phyloP scores from a whole-genome alignment of 129 eudicot species.

The Flaveria trinervia region DNA sequence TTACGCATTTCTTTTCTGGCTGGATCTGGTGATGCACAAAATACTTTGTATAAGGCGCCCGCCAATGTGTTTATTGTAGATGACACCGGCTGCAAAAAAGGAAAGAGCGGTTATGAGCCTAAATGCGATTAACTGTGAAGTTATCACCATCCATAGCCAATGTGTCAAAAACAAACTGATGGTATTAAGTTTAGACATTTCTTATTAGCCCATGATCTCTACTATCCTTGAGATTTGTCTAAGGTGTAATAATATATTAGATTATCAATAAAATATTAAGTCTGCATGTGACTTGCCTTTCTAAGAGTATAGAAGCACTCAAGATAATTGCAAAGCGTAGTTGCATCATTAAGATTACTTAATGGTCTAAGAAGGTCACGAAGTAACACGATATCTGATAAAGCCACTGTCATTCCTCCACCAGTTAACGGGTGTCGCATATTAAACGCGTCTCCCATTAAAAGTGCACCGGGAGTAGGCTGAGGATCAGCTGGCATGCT shows the following conservation, averaged over 20 bases:
- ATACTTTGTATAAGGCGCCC: conserved; percentile 56
- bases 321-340: conserved; percentile 54
- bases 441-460: conserved; percentile 77
- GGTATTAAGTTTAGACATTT: not conserved
- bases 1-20: conserved; percentile 61
- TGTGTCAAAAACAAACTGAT: not conserved
- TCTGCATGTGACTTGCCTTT: conserved; percentile 46
- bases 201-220: not conserved
- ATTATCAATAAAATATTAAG: not conserved
- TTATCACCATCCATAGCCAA: not conserved
- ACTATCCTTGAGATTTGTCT: too few species aligned
- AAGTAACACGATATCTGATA: conserved; percentile 63
- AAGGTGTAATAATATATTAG: not conserved
- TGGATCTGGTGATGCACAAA: conserved; percentile 60
- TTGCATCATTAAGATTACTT: conserved; percentile 46
- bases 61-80: conserved; percentile 64
- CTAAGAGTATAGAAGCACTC: conserved; percentile 77
- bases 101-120: not conserved
- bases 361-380: conserved; percentile 64
- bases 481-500: conserved; percentile 84
- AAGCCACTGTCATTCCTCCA: conserved; percentile 85
- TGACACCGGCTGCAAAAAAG: conserved; percentile 52
- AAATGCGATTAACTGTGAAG: too few species aligned
- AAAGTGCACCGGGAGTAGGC: conserved; percentile 72
- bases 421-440: conserved; percentile 84